Evolutionary conservation across 2,329 filamentous ascomycete genomes (phyloP), one percentile per base, ranked within the genome.

Genomic region (Ampelomyces quisqualis): DNA sequence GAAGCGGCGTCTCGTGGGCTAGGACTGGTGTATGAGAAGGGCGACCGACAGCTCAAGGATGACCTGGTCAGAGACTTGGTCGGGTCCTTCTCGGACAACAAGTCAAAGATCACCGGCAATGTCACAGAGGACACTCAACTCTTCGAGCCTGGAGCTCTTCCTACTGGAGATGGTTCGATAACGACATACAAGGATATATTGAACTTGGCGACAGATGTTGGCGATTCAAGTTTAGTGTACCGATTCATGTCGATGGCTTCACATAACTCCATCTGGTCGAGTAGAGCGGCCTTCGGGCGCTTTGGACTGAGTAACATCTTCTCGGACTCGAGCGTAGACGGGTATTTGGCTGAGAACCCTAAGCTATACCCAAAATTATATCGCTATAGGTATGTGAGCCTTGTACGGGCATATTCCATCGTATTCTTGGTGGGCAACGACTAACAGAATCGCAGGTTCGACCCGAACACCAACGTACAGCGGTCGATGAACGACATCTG

Each of bases 131-230:
- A 97, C 37, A 98, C 93, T 0, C 87, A 97, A 65, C 75, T 98
- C 1, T 97, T 97, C 55, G 91, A 97, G 44, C 86, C 88, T 1
- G 93, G 93, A 5, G 88, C 88, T 2, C 70, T 97, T 9, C 90
- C 90, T 0, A 97, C 90, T 0, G 89, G 90, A 3, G 89, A 95
- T 51, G 90, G 90, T 6, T 88, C 90, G 0, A 81, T 97, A 40
- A 96, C 89, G 0, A 97, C 91, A 0, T 98, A 98, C 73, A 95
- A 95, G 64, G 93, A 98, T 61, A 97, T 98, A 53, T 87, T 98
- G 68, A 93, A 79, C 54, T 75, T 98, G 33, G 93, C 93, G n/a
- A 88, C 91, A 29, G 93, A 98, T 70, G 90, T 96, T 22, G 93
- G 93, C 8, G 91, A 98, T 59, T 91, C 93, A 43, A 90, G 87